Evolutionary conservation across 306 rosid genomes (phyloP), one percentile per base, ranked within the genome.

Genomic region (Trifolium fragiferum): DNA sequence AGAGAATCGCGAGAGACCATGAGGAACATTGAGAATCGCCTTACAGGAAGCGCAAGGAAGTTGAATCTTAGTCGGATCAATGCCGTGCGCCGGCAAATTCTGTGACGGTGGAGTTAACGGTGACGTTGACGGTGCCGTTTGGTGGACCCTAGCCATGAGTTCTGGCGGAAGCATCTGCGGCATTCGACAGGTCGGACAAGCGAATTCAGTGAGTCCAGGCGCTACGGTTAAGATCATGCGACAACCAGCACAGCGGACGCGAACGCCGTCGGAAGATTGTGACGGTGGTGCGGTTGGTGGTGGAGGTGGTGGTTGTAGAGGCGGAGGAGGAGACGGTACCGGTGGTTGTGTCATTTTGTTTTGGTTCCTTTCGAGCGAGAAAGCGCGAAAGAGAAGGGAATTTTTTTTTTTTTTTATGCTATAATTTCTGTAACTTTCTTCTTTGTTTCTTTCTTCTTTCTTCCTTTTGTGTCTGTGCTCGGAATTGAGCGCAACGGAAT

Each of bases 1-100:
- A 54, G 81, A 38, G 77, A 95, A 95, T 74, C 93, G 77, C 0
- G 92, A 64, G 16, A 92, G 84, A 50, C 99, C 99, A 23, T 92
- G 97, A 55, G 99, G 99, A 18, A 95, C 99, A 78, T 95, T 92
- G 70, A 95, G 99, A 47, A 92, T 85, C 37, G 99, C 96, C 84
- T 89, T 92, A 62, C 99, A 95, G 23, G 85, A 80, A 40, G 96
- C 98, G 68, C 99, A 95, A 18, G 99, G 96, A 27, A 95, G 89
- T 86, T 95, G 99, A 88, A 95, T 89, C 96, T 95, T 95, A 60
- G 99, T 68, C 8, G 98, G 99, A 87, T 95, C 99, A 77, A 92
- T 88, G 72, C 98, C 98, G 19, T 86, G 99, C 0, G 97, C 92
- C 8, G 90, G 92, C 20, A 16, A 72, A 85, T 25, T 90, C 62